These are phyloP conservation scores for Tolypocladium paradoxum DNA, from an alignment of 2,329 filamentous ascomycete genomes.

Conservation along the genomic window DNA sequence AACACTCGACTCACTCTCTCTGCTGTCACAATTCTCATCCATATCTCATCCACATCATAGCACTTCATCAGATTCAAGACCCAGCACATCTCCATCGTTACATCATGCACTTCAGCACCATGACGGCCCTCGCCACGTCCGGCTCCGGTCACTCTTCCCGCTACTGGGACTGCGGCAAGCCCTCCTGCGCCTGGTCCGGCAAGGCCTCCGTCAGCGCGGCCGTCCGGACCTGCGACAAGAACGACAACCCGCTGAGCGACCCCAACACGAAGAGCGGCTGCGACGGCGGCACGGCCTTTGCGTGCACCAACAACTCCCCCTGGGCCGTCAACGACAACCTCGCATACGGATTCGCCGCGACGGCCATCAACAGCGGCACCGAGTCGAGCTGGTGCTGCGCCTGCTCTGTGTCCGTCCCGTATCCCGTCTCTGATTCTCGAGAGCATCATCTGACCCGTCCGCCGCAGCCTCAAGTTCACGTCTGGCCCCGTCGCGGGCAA, in stretches of 20 bases:
- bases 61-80: too few relatives aligned
- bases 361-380: slow-evolving; percentile 39
- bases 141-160: slow-evolving; percentile 19
- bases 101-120: not conserved
- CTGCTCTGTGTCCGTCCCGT: slow-evolving; percentile 40
- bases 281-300: slow-evolving; percentile 45
- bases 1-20: not conserved
- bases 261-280: slow-evolving; percentile 41
- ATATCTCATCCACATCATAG: not conserved
- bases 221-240: slow-evolving; percentile 41
- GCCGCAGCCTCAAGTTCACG: slow-evolving; percentile 34
- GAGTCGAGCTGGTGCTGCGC: slow-evolving; percentile 57
- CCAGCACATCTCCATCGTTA: not conserved
- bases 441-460: not conserved
- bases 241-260: slow-evolving; percentile 42
- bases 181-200: slow-evolving; percentile 49
- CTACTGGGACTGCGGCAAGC: slow-evolving; percentile 62
- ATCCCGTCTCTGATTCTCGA: not conserved
- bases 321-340: slow-evolving; percentile 48
- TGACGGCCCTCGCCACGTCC: slow-evolving; percentile 12
- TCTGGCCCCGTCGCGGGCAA: slow-evolving; percentile 43
- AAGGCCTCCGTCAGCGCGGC: slow-evolving; percentile 42
- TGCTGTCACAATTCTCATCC: not conserved
- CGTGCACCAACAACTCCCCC: slow-evolving; percentile 51
- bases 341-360: slow-evolving; percentile 56